phyloP scores from a whole-genome alignment of 805 yeast species.

The Grigorovia jiainica region DNA sequence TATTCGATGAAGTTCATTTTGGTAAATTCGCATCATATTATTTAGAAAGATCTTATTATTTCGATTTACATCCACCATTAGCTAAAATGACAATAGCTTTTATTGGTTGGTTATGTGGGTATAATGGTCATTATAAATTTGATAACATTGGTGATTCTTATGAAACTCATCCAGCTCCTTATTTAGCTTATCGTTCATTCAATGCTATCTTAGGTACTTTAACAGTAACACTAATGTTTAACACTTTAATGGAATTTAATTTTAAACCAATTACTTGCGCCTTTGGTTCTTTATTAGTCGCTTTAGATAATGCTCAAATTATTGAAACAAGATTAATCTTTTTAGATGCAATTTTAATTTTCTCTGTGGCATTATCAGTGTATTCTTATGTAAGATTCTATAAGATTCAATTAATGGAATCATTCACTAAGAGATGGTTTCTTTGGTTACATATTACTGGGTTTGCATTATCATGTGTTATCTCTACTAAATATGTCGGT shows the following conservation, averaged over 20 bases:
- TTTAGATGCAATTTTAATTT: constrained; percentile 80
- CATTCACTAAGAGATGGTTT: constrained; percentile 76
- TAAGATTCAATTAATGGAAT: constrained; percentile 48
- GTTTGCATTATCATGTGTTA: constrained; percentile 76
- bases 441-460: constrained; percentile 82
- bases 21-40: constrained; percentile 83
- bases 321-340: constrained; percentile 84
- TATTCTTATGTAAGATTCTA: constrained; percentile 73
- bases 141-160: constrained; percentile 83
- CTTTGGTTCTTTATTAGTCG: constrained; percentile 66
- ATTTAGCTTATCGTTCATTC: constrained; percentile 68
- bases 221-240: constrained; percentile 75
- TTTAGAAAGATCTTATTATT: constrained; percentile 81
- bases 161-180: constrained; percentile 72
- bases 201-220: constrained; percentile 75
- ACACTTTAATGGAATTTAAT: constrained; percentile 77
- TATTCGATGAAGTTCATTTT: constrained; percentile 80
- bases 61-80: constrained; percentile 97
- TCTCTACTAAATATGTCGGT: constrained; percentile 94
- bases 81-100: constrained; percentile 88
- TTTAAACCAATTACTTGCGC: constrained; percentile 70
- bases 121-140: constrained; percentile 86
- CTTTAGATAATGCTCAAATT: constrained; percentile 84
- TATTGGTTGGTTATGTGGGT: constrained; percentile 83
- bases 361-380: constrained; percentile 74